Evolutionary conservation across 2,329 filamentous ascomycete genomes (phyloP).

Genomic region (Colletotrichum filicis): DNA sequence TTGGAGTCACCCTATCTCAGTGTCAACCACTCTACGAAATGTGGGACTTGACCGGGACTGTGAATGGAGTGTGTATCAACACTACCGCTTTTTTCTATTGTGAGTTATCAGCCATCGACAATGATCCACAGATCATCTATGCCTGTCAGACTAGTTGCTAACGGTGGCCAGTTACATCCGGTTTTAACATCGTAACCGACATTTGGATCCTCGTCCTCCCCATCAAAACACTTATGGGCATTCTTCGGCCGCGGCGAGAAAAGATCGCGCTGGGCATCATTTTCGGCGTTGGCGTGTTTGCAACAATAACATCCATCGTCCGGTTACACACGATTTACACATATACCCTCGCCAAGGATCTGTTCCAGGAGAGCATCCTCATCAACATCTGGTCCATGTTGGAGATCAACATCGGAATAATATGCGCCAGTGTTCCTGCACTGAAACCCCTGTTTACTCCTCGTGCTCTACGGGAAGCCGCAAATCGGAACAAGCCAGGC

Average conservation of each 20-base stretch:
- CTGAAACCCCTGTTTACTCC: slow-evolving; percentile 59
- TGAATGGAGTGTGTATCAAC: slow-evolving; percentile 51
- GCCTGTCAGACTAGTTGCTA: not conserved
- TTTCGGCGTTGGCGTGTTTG: slow-evolving; percentile 52
- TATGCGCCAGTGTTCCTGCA: slow-evolving; percentile 60
- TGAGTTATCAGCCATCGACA: slow-evolving; percentile 34
- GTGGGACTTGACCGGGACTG: slow-evolving; percentile 50
- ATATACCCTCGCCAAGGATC: slow-evolving; percentile 49
- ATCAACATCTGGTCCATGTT: slow-evolving; percentile 58
- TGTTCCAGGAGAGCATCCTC: slow-evolving; percentile 46
- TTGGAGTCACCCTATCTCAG: slow-evolving; percentile 51
- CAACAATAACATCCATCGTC: slow-evolving; percentile 49
- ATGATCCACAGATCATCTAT: not conserved
- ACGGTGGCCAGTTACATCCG: slow-evolving; percentile 47
- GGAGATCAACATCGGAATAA: slow-evolving; percentile 60
- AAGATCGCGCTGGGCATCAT: slow-evolving; percentile 60
- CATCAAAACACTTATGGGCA: slow-evolving; percentile 53
- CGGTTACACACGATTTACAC: slow-evolving; percentile 52
- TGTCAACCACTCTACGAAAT: slow-evolving; percentile 53
- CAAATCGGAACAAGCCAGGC: not conserved
- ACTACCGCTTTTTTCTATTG: slow-evolving; percentile 54
- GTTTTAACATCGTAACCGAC: slow-evolving; percentile 59
- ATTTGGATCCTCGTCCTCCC: slow-evolving; percentile 57
- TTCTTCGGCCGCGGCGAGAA: slow-evolving; percentile 59
- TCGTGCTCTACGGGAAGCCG: slow-evolving; percentile 11